Conservation (phyloP, 306 rosid species). For the Quercus glauca region DNA sequence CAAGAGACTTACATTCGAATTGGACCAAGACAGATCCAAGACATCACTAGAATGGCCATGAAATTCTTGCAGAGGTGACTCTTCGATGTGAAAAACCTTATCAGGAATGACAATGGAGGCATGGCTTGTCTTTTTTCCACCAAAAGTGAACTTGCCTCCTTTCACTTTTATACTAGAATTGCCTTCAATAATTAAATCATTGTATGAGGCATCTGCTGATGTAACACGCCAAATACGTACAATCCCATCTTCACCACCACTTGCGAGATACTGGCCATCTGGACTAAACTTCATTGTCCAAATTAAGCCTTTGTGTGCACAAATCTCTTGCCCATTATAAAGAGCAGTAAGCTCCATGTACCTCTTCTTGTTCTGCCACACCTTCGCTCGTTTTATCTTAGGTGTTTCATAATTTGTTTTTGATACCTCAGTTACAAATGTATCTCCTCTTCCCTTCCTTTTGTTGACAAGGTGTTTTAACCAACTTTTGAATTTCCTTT, state of each 20-base stretch:
- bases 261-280: slow-evolving; percentile 71
- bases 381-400: slow-evolving; percentile 37
- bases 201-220: slow-evolving; percentile 34
- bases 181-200: slow-evolving; percentile 31
- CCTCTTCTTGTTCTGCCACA: slow-evolving; percentile 48
- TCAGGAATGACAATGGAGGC: slow-evolving; percentile 57
- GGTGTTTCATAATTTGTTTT: slow-evolving; percentile 18
- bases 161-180: slow-evolving; percentile 26
- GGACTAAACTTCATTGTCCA: slow-evolving; percentile 94
- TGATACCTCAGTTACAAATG: slow-evolving; percentile 13
- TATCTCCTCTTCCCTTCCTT: slow-evolving; percentile 19
- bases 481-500: slow-evolving; percentile 48
- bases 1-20: slow-evolving; percentile 67
- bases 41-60: slow-evolving; percentile 75
- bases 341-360: slow-evolving; percentile 66
- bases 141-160: slow-evolving; percentile 37
- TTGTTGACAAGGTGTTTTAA: slow-evolving; percentile 48
- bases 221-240: slow-evolving; percentile 66
- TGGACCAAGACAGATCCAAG: slow-evolving; percentile 92
- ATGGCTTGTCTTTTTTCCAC: slow-evolving; percentile 35
- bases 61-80: slow-evolving; percentile 63
- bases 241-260: slow-evolving; percentile 94
- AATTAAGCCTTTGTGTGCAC: slow-evolving; percentile 74
- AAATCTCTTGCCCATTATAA: slow-evolving; percentile 63
- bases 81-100: slow-evolving; percentile 64